These are phyloP conservation scores for Glonium stellatum DNA, from an alignment of 495 filamentous ascomycete species.

Conservation along the genomic window DNA sequence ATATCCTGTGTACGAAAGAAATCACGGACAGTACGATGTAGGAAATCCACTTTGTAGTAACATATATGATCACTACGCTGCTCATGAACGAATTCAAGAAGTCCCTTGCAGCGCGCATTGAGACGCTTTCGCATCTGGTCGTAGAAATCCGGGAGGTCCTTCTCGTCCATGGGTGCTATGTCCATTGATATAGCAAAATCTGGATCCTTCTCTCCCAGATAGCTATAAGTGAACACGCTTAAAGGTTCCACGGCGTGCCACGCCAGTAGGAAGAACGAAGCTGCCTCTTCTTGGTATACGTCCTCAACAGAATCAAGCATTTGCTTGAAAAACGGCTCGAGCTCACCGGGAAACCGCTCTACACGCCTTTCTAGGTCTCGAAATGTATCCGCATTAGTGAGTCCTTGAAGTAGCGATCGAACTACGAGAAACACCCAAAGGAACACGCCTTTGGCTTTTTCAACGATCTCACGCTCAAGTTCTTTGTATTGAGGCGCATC, in stretches of 20 bases:
- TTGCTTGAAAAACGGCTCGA: constrained; percentile 1
- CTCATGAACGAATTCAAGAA: background rate
- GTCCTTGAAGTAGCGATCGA: background rate
- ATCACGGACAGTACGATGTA: background rate
- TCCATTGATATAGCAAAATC: background rate
- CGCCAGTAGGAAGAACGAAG: background rate
- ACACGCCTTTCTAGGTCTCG: constrained; percentile 6
- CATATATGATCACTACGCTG: background rate
- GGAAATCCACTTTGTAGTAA: background rate
- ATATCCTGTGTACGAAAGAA: background rate
- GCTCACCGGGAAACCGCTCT: background rate
- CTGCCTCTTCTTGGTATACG: background rate
- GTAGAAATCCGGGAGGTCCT: background rate
- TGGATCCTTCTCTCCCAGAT: background rate
- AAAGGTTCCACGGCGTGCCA: background rate
- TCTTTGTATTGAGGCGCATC: too few species aligned
- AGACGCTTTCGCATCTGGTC: background rate
- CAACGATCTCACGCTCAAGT: background rate
- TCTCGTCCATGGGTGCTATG: background rate
- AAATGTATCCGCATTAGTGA: background rate
- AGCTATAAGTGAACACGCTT: background rate
- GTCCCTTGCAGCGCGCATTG: background rate
- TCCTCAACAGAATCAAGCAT: constrained; percentile 9
- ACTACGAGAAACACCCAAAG: constrained; percentile 8
- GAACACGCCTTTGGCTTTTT: constrained; percentile 2